Evolutionary conservation across 1,139 yeast genomes (phyloP), one percentile per base, ranked within the genome.

Genomic region (Maudiozyma humilis): DNA sequence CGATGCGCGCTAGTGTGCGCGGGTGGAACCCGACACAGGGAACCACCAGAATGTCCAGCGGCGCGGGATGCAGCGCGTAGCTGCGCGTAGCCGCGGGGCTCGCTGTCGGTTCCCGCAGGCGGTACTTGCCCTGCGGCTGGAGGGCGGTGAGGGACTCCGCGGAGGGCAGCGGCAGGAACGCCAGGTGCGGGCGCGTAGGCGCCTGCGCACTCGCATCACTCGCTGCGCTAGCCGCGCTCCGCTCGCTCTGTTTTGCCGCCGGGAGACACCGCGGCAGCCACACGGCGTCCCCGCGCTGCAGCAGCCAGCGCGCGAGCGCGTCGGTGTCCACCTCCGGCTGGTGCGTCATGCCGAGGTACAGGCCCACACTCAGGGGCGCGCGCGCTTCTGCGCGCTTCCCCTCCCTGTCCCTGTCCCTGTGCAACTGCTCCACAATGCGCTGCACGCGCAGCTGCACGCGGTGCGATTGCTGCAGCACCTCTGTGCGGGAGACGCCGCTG

Each of bases 1-100:
- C 98, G 44, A 91, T 62, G 46, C 98, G 64, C 30, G 70, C 66
- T 41, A 80, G 76, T 8, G 47, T 56, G 7, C 53, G 43, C 1
- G 48, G 52, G 2, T 82, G 72, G 59, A 86, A 89, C 1, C 87
- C 96, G 1, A 91, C 81, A 0, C 95, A 97, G 0, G 97, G 98
- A 0, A 91, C 69, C 2, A 91, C 64, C 7, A 91, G 68, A 23
- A 88, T 56, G 54, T 89, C 96, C 27, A 91, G 63, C 0, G 44
- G 1, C 45, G 64, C 55, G 3, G 59, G 55, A 25, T 53, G 32
- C 19, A 58, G 10, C 8, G 27, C 27, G 27, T 6, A 10, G 10
- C 10, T 23, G 8, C 27, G 52, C 12, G 53, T 51, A 41, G 50
- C 60, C 35, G 19, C 40, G 17, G 30, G 71, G 2, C 27, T 23